Base-by-base conservation (phyloP, 108 stramenopile species). In the Cyclotella choctawhatcheeana region DNA sequence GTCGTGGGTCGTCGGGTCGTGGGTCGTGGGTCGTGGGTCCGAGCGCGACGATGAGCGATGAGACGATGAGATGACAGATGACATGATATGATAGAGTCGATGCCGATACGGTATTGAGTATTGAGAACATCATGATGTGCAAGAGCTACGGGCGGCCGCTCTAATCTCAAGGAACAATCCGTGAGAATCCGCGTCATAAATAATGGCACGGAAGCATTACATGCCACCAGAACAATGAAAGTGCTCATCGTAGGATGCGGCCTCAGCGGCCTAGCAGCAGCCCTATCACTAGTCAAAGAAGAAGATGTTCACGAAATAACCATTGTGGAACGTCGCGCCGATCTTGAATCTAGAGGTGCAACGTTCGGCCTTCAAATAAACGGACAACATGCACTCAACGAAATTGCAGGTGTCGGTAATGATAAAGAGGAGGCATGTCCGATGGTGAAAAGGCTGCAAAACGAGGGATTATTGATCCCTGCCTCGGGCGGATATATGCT, bases 181-280 rank as follows among this genome's bases (percentile, higher is more conserved):
- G n/a, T n/a, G n/a, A n/a, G n/a, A n/a, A n/a, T n/a, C n/a, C n/a
- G n/a, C n/a, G n/a, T n/a, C n/a, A n/a, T n/a, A n/a, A n/a, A n/a
- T n/a, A n/a, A n/a, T n/a, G n/a, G n/a, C n/a, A n/a, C n/a, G n/a
- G n/a, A n/a, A n/a, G n/a, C n/a, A n/a, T n/a, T n/a, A n/a, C n/a
- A n/a, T n/a, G n/a, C n/a, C n/a, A n/a, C n/a, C 37, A 12, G 12
- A 6, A 40, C 6, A 12, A 40, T 40, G 37, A 65, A 66, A 33
- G 65, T 67, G 20, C 30, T 75, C 59, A 71, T 82, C 27, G 56
- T 82, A 24, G 80, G 80, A 30, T 32, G 45, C 35, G 74, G 80
- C 31, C 63, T 59, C 12, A 61, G 69, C 21, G 80, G 80, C 16
- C 62, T 82, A 4, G 59, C 74, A 34, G 16, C 62, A 58, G 68